Evolutionary conservation across 768 basidiomycete species (phyloP).

Genomic region (Leccinum uliginosum): DNA sequence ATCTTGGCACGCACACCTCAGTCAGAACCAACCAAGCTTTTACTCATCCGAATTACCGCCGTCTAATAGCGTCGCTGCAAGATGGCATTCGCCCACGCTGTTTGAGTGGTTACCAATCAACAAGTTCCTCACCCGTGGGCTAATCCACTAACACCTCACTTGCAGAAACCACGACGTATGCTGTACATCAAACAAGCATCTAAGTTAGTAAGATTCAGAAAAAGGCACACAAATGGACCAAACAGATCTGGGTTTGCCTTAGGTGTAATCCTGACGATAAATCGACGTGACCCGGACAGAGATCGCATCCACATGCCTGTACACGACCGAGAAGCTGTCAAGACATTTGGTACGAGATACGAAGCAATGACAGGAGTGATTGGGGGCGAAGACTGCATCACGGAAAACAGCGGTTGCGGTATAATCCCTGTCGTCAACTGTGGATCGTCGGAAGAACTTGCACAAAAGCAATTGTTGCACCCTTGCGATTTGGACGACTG

Average conservation of each 20-base stretch:
- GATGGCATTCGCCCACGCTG: not conserved
- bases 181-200: constrained; percentile 53
- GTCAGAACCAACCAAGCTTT: not conserved
- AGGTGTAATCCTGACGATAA: constrained; percentile 51
- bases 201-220: no score
- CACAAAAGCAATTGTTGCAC: not conserved
- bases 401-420: constrained; percentile 3
- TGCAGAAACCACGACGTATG: constrained; percentile 26
- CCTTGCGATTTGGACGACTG: constrained; percentile 2
- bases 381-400: constrained; percentile 2
- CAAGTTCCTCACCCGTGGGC: not conserved
- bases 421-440: constrained; percentile 7
- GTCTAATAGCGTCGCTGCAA: not conserved
- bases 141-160: not conserved
- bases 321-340: constrained; percentile 37
- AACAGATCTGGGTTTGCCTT: constrained; percentile 50
- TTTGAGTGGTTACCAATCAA: not conserved
- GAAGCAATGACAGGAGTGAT: constrained; percentile 4
- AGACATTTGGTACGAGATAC: constrained; percentile 35
- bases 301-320: constrained; percentile 57
- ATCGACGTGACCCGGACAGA: constrained; percentile 44
- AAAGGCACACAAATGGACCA: constrained; percentile 43
- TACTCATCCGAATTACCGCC: not conserved
- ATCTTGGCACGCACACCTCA: not conserved
- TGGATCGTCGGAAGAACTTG: constrained; percentile 5